Conservation (phyloP, 495 filamentous ascomycete species). For the Tuber umbilicatum region DNA sequence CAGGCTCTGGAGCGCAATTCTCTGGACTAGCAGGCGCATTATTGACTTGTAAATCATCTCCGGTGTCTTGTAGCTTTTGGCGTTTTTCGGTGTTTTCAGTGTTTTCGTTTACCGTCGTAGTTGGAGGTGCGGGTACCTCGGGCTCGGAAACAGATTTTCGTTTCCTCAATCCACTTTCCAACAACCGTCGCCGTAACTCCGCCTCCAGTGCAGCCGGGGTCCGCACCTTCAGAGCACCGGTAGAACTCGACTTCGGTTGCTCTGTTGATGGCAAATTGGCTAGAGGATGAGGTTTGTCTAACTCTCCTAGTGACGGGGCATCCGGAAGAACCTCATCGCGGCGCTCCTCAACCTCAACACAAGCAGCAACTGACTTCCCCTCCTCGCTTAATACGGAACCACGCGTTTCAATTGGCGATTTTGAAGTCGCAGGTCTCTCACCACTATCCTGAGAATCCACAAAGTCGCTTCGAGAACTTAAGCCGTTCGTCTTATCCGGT, state of each 20-base stretch:
- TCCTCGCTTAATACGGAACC: not conserved
- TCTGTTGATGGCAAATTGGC: not conserved
- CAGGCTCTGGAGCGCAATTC: not conserved
- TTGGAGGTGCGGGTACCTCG: constrained; percentile 9
- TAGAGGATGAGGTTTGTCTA: not conserved
- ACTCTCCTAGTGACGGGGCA: not conserved
- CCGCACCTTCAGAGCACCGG: not conserved
- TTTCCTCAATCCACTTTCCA: constrained; percentile 36
- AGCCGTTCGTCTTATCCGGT: not conserved
- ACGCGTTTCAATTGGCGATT: not conserved
- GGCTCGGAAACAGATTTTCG: constrained; percentile 20
- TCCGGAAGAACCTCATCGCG: constrained; percentile 1
- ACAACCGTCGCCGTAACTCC: constrained; percentile 30
- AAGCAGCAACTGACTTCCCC: not conserved
- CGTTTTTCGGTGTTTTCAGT: constrained; percentile 25
- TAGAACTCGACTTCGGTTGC: not conserved
- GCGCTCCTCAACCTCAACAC: not conserved
- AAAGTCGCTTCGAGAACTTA: not conserved
- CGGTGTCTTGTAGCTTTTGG: not conserved
- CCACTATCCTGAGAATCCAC: not conserved
- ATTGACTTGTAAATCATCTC: not conserved
- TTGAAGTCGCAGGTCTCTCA: not conserved
- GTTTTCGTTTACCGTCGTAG: constrained; percentile 18
- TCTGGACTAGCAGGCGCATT: not conserved
- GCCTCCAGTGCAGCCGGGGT: constrained; percentile 34